phyloP scores from a whole-genome alignment of 2,329 filamentous ascomycete species.

The Diaporthe sp. region DNA sequence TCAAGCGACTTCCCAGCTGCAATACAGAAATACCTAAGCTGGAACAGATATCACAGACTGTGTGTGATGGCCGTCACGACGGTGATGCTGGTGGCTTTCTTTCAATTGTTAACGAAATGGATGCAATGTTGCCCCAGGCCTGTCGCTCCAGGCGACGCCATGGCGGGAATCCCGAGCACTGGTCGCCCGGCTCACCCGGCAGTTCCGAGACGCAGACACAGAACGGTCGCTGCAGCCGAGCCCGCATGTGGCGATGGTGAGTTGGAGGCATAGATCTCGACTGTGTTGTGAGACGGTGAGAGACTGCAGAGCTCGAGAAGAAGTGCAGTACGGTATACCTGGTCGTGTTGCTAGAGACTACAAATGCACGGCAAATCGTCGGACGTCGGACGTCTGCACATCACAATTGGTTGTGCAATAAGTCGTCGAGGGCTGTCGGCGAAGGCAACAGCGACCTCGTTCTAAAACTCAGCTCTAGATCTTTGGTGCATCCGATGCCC shows the following conservation, averaged over 20 bases:
- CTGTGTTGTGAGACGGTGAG: neutral
- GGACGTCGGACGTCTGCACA: too few species aligned
- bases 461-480: neutral
- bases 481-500: neutral
- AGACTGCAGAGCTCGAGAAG: neutral
- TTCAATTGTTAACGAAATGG: neutral
- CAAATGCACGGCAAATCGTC: neutral
- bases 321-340: neutral
- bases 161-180: neutral
- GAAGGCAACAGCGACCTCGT: neutral
- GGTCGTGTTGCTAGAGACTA: neutral
- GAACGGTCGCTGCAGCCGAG: neutral
- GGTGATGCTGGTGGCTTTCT: neutral
- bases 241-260: neutral
- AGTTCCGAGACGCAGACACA: neutral
- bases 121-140: neutral
- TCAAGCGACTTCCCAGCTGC: neutral
- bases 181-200: neutral
- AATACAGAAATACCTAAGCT: neutral
- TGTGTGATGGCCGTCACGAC: neutral
- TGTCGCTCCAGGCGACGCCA: neutral
- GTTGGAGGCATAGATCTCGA: neutral
- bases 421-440: neutral
- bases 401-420: neutral
- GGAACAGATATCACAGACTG: neutral